Base-by-base conservation (phyloP, 2,329 filamentous ascomycete species). In the Cladosporium austrohemisphaericum region DNA sequence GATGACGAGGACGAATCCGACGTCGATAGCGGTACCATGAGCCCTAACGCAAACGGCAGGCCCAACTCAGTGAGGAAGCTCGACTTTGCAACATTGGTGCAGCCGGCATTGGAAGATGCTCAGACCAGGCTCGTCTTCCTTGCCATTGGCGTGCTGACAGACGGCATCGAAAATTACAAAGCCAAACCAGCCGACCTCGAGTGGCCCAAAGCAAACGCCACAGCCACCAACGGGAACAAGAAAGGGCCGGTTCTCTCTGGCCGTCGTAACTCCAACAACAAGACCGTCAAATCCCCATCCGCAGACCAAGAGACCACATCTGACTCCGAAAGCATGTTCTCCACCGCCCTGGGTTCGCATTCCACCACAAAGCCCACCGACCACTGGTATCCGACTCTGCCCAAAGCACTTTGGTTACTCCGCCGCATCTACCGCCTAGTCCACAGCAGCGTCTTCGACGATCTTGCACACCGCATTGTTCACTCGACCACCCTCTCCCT, bases 401-500 rank as follows among this genome's bases (percentile, higher is more conserved):
- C 78, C 41, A 84, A 83, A 68, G 82, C 83, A 2, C 81, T 86
- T 20, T 84, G 81, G 78, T 70, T 86, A 3, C 73, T 86, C 16
- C 84, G 81, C 54, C 77, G 82, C 47, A 86, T 86, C 56, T 86
- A 86, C 63, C 76, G 82, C 7, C 76, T 86, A 32, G 81, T 86
- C 35, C 85, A 86, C 60, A 81, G 81, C 50, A 80, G 78, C 18
- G 80, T 86, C 32, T 86, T 86, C 60, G 83, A 86, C 57, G 84
- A 88, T 58, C 74, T 88, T 3, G 84, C 84, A 5, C 85, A 88
- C 63, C 83, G 83, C 60, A 93, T 97, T 56, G 88, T 98, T 20
- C 86, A 92, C 61, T 88, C 94, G 68, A 93, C 91, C 1, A 96
- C 91, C 0, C 72, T 85, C 44, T 90, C 91, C 3, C 79, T 98